Percentiles rank a stretch among this genome's conserved stretches.
phyloP scores from a whole-genome alignment of 495 filamentous ascomycete genomes.

The Xylaria cubensis region DNA sequence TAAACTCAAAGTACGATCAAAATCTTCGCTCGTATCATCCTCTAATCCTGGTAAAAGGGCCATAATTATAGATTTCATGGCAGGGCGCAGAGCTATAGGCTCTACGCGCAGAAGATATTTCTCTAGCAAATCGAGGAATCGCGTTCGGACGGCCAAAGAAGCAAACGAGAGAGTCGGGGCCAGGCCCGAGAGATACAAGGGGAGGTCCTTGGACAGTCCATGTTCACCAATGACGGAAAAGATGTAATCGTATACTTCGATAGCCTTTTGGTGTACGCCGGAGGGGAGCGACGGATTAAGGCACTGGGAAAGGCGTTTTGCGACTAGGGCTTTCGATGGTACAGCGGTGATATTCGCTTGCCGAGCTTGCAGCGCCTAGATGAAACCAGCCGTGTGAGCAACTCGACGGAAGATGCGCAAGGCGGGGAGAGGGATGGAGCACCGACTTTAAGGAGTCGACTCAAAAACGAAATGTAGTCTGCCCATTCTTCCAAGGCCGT shows the following conservation, averaged over 20 bases:
- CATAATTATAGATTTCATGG: constrained; percentile 86
- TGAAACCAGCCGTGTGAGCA: constrained; percentile 29
- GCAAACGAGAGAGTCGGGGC: constrained; percentile 90
- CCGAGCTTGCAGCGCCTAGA: constrained; percentile 85
- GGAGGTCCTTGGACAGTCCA: constrained; percentile 78
- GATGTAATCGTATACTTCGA: constrained; percentile 91
- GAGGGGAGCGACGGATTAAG: constrained; percentile 91
- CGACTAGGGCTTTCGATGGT: constrained; percentile 82
- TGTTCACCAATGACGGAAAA: constrained; percentile 80
- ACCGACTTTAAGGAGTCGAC: constrained; percentile 83
- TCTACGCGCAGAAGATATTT: constrained; percentile 76
- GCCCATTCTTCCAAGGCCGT: constrained; percentile 97
- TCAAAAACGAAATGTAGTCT: constrained; percentile 97
- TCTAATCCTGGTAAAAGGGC: constrained; percentile 89
- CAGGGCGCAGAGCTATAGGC: constrained; percentile 74
- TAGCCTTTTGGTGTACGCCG: constrained; percentile 96
- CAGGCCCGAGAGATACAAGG: constrained; percentile 87
- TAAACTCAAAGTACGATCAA: constrained; percentile 82
- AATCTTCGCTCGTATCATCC: constrained; percentile 96
- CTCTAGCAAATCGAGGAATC: constrained; percentile 84
- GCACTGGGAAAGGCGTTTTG: constrained; percentile 93
- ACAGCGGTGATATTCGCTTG: constrained; percentile 73
- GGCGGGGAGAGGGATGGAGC: not conserved
- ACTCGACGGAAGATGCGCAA: constrained; percentile 10
- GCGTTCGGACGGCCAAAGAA: constrained; percentile 83